phyloP scores from a whole-genome alignment of 2,329 filamentous ascomycete genomes.

The Cordyceps pruinosa region DNA sequence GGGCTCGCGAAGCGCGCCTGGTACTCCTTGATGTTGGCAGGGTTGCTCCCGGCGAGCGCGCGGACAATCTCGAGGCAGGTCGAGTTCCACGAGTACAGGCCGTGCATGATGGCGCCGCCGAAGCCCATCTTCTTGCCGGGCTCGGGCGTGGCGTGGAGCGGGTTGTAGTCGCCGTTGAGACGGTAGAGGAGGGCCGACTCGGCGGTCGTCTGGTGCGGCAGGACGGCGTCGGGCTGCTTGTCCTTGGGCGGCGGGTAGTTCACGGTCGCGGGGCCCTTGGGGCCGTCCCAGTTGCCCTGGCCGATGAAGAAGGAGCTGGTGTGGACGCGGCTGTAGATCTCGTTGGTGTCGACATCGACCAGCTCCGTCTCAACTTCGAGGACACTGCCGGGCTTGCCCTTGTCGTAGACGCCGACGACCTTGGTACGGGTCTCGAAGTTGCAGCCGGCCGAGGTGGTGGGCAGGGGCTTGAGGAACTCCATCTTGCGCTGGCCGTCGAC shows the following conservation, averaged over 20 bases:
- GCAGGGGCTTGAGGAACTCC: constrained; percentile 69
- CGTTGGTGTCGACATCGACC: constrained; percentile 61
- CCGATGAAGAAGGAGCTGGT: constrained; percentile 73
- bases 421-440: constrained; percentile 71
- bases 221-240: constrained; percentile 64
- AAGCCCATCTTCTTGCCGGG: constrained; percentile 87
- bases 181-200: constrained; percentile 74
- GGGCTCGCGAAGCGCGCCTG: constrained; percentile 82
- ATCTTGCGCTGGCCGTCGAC: constrained; percentile 82
- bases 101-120: constrained; percentile 82
- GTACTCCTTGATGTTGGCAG: constrained; percentile 78
- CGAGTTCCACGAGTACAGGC: constrained; percentile 80
- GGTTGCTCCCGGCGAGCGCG: constrained; percentile 67
- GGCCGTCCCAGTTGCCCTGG: constrained; percentile 78
- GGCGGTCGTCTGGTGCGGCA: constrained; percentile 61
- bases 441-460: constrained; percentile 60
- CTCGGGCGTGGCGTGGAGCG: constrained; percentile 79
- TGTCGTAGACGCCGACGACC: constrained; percentile 83
- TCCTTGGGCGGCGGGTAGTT: constrained; percentile 72
- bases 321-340: constrained; percentile 63
- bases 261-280: constrained; percentile 75
- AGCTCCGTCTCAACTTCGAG: constrained; percentile 72
- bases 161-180: constrained; percentile 92
- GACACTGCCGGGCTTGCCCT: constrained; percentile 76
- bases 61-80: constrained; percentile 67